A percentile compares a stretch with the other conserved stretches of the same genome.
These are phyloP conservation scores for Didymosphaeria variabile DNA, from an alignment of 2,329 filamentous ascomycete species.

Conservation along the genomic window DNA sequence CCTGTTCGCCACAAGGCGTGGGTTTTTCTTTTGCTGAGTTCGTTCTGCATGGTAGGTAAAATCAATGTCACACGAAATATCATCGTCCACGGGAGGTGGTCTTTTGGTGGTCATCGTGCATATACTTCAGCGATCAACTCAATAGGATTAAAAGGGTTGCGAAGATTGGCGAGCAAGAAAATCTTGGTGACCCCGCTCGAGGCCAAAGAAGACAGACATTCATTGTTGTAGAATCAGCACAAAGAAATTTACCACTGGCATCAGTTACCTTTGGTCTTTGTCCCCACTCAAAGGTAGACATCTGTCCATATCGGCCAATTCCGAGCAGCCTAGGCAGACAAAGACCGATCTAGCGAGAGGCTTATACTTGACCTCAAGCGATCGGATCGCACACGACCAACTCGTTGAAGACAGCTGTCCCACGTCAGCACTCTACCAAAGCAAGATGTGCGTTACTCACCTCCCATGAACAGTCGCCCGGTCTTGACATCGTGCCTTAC, in stretches of 20 bases:
- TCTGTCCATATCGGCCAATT: too few relatives aligned
- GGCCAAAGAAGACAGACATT: too few relatives aligned
- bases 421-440: background rate
- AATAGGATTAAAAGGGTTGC: background rate
- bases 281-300: background rate
- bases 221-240: slow-evolving; percentile 2
- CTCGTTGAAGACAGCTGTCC: slow-evolving; percentile 8
- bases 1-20: background rate
- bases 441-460: slow-evolving; percentile 21
- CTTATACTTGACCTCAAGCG: background rate
- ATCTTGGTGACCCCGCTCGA: too few relatives aligned
- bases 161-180: background rate
- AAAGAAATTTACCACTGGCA: background rate
- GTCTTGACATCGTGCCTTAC: slow-evolving; percentile 39
- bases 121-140: background rate
- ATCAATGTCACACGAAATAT: background rate
- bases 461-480: slow-evolving; percentile 35
- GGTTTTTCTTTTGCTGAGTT: background rate
- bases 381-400: slow-evolving; percentile 14
- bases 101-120: background rate
- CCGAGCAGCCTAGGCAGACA: background rate
- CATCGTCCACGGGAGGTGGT: background rate
- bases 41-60: background rate
- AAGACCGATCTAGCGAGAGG: background rate
- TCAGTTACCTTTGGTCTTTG: background rate